phyloP scores from a whole-genome alignment of 176 grass and related monocot species.

The Rhynchospora breviuscula region DNA sequence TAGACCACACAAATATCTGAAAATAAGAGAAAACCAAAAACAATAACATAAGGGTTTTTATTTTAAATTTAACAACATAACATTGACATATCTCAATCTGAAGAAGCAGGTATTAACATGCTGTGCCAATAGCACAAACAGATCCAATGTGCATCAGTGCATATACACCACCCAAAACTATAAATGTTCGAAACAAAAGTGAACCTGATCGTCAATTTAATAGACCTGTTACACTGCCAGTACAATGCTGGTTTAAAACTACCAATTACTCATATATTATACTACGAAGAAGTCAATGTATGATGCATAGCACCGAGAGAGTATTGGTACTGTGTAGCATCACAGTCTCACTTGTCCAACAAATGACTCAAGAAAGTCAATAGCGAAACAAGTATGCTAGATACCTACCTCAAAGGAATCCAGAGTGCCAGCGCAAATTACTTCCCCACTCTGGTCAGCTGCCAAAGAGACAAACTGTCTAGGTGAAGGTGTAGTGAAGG shows the following conservation, averaged over 20 bases:
- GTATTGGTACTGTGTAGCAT: too few relatives aligned
- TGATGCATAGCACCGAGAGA: too few relatives aligned
- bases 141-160: not conserved
- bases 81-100: not conserved
- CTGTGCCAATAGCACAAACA: not conserved
- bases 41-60: not conserved
- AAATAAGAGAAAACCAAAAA: not conserved
- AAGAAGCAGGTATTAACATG: not conserved
- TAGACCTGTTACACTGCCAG: not conserved
- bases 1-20: conserved; percentile 99
- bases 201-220: not conserved
- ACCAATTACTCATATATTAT: not conserved
- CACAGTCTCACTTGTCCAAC: not conserved
- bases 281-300: too few relatives aligned
- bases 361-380: not conserved
- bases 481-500: conserved; percentile 78
- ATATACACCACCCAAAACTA: not conserved
- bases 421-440: conserved; percentile 95
- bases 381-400: conserved; percentile 1
- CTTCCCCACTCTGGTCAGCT: conserved; percentile 79
- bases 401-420: conserved; percentile 88
- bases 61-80: not conserved
- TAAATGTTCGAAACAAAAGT: not conserved
- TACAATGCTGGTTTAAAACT: not conserved
- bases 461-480: conserved; percentile 94